Base-by-base conservation (phyloP, 2,329 filamentous ascomycete species). In the Leptodontidium sp. region DNA sequence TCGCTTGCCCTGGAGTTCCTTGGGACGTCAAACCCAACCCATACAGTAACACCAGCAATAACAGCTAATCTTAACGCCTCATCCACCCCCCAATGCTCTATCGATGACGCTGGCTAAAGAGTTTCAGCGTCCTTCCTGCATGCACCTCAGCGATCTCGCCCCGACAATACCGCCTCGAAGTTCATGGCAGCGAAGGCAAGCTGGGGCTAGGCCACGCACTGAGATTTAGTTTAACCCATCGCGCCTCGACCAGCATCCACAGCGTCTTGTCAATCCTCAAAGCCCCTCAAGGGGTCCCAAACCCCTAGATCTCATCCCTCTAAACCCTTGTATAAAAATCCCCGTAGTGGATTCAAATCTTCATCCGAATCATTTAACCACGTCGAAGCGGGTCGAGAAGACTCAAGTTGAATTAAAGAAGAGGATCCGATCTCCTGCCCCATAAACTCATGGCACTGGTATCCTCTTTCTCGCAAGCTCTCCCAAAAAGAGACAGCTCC, bases 321-420 rank as follows among this genome's bases (percentile, higher is more conserved):
- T 1, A 4, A 14, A 52, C 49, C 49, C 49, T 52, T 52, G 11
- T 9, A 29, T 14, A 1, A 52, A 52, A 52, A 15, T 52, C 49
- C 49, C 49, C 49, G 21, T 52, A 21, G 49, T 40, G 38, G 38
- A 40, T 21, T 58, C 15, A 35, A 12, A 21, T n/a, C n/a, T 58
- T 17, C 53, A 40, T 40, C 53, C 24, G 53, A 58, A 58, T 58
- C 53, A 58, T 40, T 38, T 8, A 53, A 58, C 4, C 32, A 58
- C 32, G 32, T 58, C 21, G 53, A 24, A 17, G 53, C 24, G 58
- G 58, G 58, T 45, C 38, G 12, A 61, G 40, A 47, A 12, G 58
- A 47, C 9, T 15, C 38, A 17, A 26, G 2, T 38, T 57, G 53
- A 38, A 29, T 57, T 14, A 45, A 61, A 47, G 38, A 45, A 47